These are phyloP conservation scores for Tylopilus vinaceipallidus DNA, from an alignment of 768 basidiomycete genomes.

Conservation along the genomic window DNA sequence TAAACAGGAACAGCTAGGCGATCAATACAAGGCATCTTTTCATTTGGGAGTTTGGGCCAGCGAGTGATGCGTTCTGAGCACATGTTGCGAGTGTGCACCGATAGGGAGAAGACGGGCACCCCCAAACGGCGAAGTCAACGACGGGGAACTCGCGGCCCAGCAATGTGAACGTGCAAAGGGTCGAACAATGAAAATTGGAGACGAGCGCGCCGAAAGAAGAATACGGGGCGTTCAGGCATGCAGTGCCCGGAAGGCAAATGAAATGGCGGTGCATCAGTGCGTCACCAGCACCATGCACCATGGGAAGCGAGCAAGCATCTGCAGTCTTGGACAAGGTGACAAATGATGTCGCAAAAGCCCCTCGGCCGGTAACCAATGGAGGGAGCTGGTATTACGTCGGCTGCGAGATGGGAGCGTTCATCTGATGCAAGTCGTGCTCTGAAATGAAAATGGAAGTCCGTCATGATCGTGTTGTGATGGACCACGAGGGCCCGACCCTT, in stretches of 20 bases:
- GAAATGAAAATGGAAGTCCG: conserved; percentile 24
- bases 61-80: conserved; percentile 14
- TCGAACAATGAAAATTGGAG: background rate
- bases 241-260: background rate
- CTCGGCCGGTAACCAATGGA: conserved; percentile 6
- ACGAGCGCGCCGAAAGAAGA: background rate
- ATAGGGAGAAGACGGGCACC: conserved; percentile 12
- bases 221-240: background rate
- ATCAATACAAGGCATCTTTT: conserved; percentile 27
- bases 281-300: background rate
- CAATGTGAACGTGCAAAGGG: conserved; percentile 7
- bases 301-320: too few relatives aligned
- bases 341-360: too few relatives aligned
- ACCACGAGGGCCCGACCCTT: conserved; percentile 13
- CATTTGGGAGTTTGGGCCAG: conserved; percentile 12
- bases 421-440: conserved; percentile 8
- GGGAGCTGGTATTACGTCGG: conserved; percentile 11
- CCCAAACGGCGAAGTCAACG: conserved; percentile 14
- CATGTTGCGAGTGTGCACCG: conserved; percentile 14
- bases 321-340: too few relatives aligned
- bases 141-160: conserved; percentile 22
- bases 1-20: conserved; percentile 9
- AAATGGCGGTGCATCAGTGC: background rate
- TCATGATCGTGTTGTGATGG: conserved; percentile 7
- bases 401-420: conserved; percentile 9